Evolutionary conservation across 305 asterid genomes (phyloP), one percentile per base, ranked within the genome.

Genomic region (Fraxinus xanthoxyloides): DNA sequence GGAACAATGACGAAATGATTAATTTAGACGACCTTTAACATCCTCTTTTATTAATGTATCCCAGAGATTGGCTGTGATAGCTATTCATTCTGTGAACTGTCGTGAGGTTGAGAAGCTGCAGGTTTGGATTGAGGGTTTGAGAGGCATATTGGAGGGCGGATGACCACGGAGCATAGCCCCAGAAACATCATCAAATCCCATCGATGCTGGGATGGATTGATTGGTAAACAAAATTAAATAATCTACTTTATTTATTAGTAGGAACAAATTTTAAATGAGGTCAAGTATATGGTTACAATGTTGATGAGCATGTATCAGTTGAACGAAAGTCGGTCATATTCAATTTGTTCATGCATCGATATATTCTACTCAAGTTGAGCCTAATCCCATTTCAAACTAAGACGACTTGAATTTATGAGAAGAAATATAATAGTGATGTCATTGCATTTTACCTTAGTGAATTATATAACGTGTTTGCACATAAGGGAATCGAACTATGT

Each of bases 1-100:
- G 94, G 97, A 89, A 91, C 85, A 85, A 75, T 48, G 97, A 91
- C 56, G 96, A 93, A 21, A 87, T 89, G 81, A 91, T 94, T 80
- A 87, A 89, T 84, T 90, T 95, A 56, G 94, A 93, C 24, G 95
- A 92, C 34, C 95, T 95, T 78, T 94, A 84, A 88, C 74, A 51
- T 35, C 67, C 30, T 12, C 75, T 12, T 26, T 28, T 78, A 38
- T 80, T 36, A 38, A 79, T 67, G 6, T 46, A 73, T 65, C 46
- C 51, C 17, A 8, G 70, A 61, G 75, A 34, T 48, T 61, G 79
- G 67, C 32, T 17, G 3, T 79, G 78, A 79, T 28, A 79, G 80
- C 65, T 38, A 43, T 76, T 72, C 40, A n/a, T 76, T 32, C 61
- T 79, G 26, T 4, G 26, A 34, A 70, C 77, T 38, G 75, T 48